Evolutionary conservation across 2,329 filamentous ascomycete species (phyloP), one percentile per base, ranked within the genome.

Genomic region (Dactylonectria macrodidyma): DNA sequence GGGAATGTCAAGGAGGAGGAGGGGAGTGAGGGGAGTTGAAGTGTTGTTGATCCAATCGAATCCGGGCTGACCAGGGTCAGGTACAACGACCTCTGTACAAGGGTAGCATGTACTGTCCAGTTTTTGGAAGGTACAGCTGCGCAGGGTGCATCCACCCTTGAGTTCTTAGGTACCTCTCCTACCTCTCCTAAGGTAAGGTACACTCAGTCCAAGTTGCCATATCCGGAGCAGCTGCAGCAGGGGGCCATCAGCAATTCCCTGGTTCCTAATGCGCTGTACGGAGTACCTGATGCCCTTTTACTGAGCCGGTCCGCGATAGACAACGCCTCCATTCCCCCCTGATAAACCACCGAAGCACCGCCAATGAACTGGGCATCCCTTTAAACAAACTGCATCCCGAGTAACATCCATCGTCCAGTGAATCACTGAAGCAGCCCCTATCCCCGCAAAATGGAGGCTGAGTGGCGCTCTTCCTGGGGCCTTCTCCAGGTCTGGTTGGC

Each of bases 1-100:
- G 30, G 51, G 4, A 11, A 12, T n/a, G n/a, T 44, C 41, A 54
- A 36, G 11, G 52, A n/a, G 51, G 26, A 19, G 34, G 44, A 62
- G 19, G 34, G 33, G 19, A 54, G n/a, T 11, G 19, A 30, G 22
- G 48, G 48, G 36, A 36, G 54, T 41, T 56, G 52, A 41, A 41
- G 36, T 55, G 64, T 66, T 54, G 58, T 54, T 54, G 33, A 62
- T 62, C 62, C 57, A 59, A 60, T 60, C 56, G 34, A 47, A 24
- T 22, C 16, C 41, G 24, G 24, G 22, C 52, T 22, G 22, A 24
- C 57, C 24, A 56, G 57, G 57, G 50, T 65, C 50, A 50, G 41
- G 55, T 24, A 33, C 62, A 64, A 48, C n/a, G 41, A 58, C 33
- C 47, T 38, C 36, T 38, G 36, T 38, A 38, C 12, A 10, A 14